A percentile compares a stretch with the other conserved stretches of the same genome.
Evolutionary conservation across 495 filamentous ascomycete genomes (phyloP).

Genomic region (Daldinia vernicosa): DNA sequence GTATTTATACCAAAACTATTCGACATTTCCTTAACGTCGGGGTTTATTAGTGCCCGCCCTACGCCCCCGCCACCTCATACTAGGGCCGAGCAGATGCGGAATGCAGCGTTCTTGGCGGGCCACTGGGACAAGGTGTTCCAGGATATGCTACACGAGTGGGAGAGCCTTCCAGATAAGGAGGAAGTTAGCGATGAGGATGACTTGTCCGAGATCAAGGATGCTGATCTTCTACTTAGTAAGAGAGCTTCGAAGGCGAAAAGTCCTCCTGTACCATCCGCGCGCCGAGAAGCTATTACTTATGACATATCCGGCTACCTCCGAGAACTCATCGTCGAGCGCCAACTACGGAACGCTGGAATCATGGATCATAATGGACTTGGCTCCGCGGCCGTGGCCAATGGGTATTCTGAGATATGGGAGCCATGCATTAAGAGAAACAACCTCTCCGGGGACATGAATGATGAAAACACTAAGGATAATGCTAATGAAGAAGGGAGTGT

Average conservation of each 20-base stretch:
- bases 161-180: conserved; percentile 34
- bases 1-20: conserved; percentile 56
- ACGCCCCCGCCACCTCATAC: conserved; percentile 42
- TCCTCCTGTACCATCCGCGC: conserved; percentile 16
- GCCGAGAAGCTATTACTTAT: conserved; percentile 45
- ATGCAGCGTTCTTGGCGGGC: conserved; percentile 46
- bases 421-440: conserved; percentile 37
- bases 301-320: conserved; percentile 43
- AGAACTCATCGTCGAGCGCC: conserved; percentile 46
- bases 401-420: conserved; percentile 44
- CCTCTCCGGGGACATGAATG: neutral
- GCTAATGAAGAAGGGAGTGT: conserved; percentile 8
- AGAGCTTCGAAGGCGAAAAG: conserved; percentile 11
- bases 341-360: conserved; percentile 45
- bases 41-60: conserved; percentile 47
- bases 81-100: conserved; percentile 49
- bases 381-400: conserved; percentile 21
- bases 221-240: conserved; percentile 27
- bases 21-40: conserved; percentile 56
- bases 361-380: conserved; percentile 47
- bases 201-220: conserved; percentile 28
- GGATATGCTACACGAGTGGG: conserved; percentile 43
- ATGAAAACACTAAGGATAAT: neutral
- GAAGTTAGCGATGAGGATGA: conserved; percentile 10
- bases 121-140: conserved; percentile 48